These are phyloP conservation scores for Huntiella bhutanensis DNA, from an alignment of 2,329 filamentous ascomycete species.

Conservation along the genomic window DNA sequence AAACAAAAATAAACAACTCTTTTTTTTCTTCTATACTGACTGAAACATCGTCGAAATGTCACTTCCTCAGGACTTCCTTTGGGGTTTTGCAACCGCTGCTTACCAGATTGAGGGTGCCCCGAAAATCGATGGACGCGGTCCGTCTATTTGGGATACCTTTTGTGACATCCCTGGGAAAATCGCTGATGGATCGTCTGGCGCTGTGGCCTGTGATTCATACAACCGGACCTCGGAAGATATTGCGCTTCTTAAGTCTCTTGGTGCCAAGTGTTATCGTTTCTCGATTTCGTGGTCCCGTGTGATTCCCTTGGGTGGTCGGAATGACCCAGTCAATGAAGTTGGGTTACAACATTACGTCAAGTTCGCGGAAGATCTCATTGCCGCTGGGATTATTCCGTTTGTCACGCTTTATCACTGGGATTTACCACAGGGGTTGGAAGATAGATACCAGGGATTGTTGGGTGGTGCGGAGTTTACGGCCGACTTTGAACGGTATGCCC, in stretches of 20 bases:
- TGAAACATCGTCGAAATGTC: slow-evolving; percentile 23
- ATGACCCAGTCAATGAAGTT: slow-evolving; percentile 62
- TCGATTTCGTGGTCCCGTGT: slow-evolving; percentile 72
- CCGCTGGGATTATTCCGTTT: slow-evolving; percentile 58
- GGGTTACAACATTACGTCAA: slow-evolving; percentile 62
- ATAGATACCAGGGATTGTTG: slow-evolving; percentile 63
- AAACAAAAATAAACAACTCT: not conserved
- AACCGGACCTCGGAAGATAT: slow-evolving; percentile 63
- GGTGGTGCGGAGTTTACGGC: slow-evolving; percentile 67
- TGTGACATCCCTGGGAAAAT: slow-evolving; percentile 67
- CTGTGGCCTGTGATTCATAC: slow-evolving; percentile 72
- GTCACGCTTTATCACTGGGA: slow-evolving; percentile 84
- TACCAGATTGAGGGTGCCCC: slow-evolving; percentile 74
- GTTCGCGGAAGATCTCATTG: slow-evolving; percentile 60
- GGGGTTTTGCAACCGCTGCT: slow-evolving; percentile 64
- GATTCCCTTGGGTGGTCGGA: slow-evolving; percentile 66
- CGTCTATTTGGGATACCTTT: slow-evolving; percentile 84
- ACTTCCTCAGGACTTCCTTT: slow-evolving; percentile 52
- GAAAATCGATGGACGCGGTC: slow-evolving; percentile 56
- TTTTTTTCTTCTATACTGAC: not conserved
- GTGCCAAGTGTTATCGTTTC: slow-evolving; percentile 63
- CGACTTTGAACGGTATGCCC: slow-evolving; percentile 65
- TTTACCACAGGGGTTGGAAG: slow-evolving; percentile 57
- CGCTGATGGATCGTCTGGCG: slow-evolving; percentile 55
- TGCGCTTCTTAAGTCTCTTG: slow-evolving; percentile 52